phyloP scores from a whole-genome alignment of 2,329 filamentous ascomycete species.

The Septoria linicola region DNA sequence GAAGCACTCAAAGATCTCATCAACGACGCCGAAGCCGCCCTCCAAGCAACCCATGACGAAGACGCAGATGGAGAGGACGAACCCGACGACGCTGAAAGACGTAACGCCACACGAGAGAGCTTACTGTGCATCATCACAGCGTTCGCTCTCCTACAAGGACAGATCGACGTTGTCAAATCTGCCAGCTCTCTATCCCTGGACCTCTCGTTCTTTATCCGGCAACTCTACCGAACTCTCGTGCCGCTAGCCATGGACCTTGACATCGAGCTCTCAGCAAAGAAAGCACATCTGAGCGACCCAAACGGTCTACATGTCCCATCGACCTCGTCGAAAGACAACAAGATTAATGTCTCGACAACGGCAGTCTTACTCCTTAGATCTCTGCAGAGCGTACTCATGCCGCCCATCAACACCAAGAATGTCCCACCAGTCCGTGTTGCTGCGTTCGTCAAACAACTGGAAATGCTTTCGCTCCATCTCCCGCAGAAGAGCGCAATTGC shows the following conservation, averaged over 20 bases:
- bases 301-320: slow-evolving; percentile 57
- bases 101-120: slow-evolving; percentile 80
- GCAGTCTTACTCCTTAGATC: slow-evolving; percentile 88
- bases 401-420: slow-evolving; percentile 68
- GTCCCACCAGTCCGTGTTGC: slow-evolving; percentile 82
- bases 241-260: slow-evolving; percentile 77
- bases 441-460: slow-evolving; percentile 88
- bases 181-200: slow-evolving; percentile 81
- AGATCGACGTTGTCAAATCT: slow-evolving; percentile 78
- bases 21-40: slow-evolving; percentile 60
- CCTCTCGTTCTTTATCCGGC: slow-evolving; percentile 89
- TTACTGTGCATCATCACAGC: slow-evolving; percentile 95
- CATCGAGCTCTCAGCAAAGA: slow-evolving; percentile 77
- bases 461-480: slow-evolving; percentile 76
- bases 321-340: slow-evolving; percentile 47
- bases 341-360: slow-evolving; percentile 92
- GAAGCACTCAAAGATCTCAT: slow-evolving; percentile 94
- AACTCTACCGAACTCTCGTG: slow-evolving; percentile 85
- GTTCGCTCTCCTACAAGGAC: slow-evolving; percentile 91
- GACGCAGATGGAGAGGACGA: slow-evolving; percentile 43
- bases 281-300: slow-evolving; percentile 58
- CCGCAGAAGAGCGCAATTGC: slow-evolving; percentile 88
- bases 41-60: slow-evolving; percentile 48
- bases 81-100: slow-evolving; percentile 48
- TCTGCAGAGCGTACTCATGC: slow-evolving; percentile 76